Evolutionary conservation across 2,329 filamentous ascomycete species (phyloP), one percentile per base, ranked within the genome.

Genomic region (Cercospora sp.): DNA sequence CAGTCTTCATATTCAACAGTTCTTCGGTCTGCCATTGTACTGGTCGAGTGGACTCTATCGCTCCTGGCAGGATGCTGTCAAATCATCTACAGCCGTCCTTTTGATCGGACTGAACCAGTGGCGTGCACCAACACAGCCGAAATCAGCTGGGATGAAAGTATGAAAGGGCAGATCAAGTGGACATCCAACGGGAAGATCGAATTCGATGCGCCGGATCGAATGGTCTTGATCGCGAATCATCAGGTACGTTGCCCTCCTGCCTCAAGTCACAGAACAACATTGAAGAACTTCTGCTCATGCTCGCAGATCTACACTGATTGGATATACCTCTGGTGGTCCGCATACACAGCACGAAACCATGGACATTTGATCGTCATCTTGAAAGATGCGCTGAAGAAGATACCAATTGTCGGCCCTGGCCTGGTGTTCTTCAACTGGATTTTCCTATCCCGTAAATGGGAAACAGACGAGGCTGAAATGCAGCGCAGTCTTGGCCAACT

Each of bases 281-380:
- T 28, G 28, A 13, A 16, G n/a, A 40, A 24, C 37, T 49, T 34
- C 13, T n/a, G 57, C 64, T 61, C 24, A 66, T 26, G 30, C n/a
- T 10, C 37, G n/a, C 30, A 66, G 64, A 79, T 84, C 66, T 74
- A 77, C 79, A 94, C 92, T 6, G 92, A 96, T 81, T 96, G 92
- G 92, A 80, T 96, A 21, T 97, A 96, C 78, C 86, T 97, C n/a
- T 96, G 92, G 92, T 96, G 93, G 93, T 88, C 90, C 24, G 90
- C 88, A 60, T 96, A 96, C 76, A 90, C 91, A 37, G 88, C 89
- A 58, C 43, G 53, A 4, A 68, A 72, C 18, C 91, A 95, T 76
- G 93, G 93, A 9, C 90, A 93, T 77, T 84, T 97, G 73, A 96
- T 92, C 82, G 97, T 97, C 77, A 94, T 97, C 75, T 85, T 96